Evolutionary conservation across 331 rosid species (phyloP), one percentile per base, ranked within the genome.

Genomic region (Quercus lobata): DNA sequence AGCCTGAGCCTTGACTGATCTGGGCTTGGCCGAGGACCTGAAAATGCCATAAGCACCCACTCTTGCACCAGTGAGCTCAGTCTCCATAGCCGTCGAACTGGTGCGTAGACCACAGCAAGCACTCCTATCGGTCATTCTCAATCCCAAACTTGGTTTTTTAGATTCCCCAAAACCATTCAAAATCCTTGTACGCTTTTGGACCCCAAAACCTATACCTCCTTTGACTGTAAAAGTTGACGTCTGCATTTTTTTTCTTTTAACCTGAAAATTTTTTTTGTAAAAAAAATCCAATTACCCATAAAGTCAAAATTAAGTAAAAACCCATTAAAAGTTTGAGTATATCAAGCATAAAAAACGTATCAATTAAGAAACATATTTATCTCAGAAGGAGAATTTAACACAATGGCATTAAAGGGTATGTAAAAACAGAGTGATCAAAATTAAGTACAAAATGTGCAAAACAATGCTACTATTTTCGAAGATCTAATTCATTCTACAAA

Each of bases 1-100:
- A 87, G 97, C 97, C 41, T 82, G 89, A 75, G 87, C 92, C 85
- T 80, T 88, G 86, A 91, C 58, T 73, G 91, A 89, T 89, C 95
- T 90, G 79, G 88, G 66, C 68, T 88, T 93, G 56, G 87, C 85
- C 2, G 87, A 81, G 41, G 90, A 69, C 60, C 89, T 78, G 75
- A 86, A 78, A 84, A 75, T 52, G 87, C 89, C 87, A 77, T 79
- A 86, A 69, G 71, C 37, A 52, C 87, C 90, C 57, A 63, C 73
- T 76, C 88, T 83, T n/a, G 70, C 52, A 56, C 87, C 56, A 15
- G 76, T 82, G 34, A 89, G 37, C 77, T 84, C 84, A 25, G 88
- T 81, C 74, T 88, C 91, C 92, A 83, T 86, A 19, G 81, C 22
- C 37, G 25, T 82, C 37, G 90, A 85, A 80, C 85, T 82, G 75